Conservation (phyloP, 2,329 filamentous ascomycete genomes). For the Ceratocystis huliohia region DNA sequence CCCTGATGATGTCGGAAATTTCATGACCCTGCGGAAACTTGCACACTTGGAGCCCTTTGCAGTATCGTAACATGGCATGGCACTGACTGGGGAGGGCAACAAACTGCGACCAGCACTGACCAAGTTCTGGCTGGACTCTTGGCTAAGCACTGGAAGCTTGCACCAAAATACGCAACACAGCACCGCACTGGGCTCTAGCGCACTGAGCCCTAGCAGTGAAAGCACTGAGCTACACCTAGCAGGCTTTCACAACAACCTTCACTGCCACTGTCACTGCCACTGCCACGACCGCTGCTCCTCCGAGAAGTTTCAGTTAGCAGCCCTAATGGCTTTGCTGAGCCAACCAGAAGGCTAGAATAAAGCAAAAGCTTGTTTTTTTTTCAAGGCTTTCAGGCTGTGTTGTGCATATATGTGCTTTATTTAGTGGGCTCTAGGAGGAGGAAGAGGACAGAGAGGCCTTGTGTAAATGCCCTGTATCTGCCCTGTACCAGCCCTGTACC, state of each 20-base stretch:
- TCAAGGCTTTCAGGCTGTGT: not conserved
- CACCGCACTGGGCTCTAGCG: not conserved
- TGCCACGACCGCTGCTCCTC: not conserved
- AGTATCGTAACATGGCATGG: not conserved
- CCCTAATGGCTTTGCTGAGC: not conserved
- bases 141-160: not conserved
- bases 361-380: too few species aligned
- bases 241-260: not conserved
- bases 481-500: too few species aligned
- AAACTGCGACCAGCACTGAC: not conserved
- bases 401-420: not conserved
- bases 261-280: constrained; percentile 6
- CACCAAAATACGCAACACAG: not conserved
- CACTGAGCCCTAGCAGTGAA: not conserved
- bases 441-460: not conserved
- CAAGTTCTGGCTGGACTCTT: not conserved
- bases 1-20: not conserved
- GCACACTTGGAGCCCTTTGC: not conserved
- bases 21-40: not conserved
- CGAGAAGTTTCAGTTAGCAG: not conserved
- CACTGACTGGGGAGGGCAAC: not conserved
- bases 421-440: not conserved
- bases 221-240: not conserved
- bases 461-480: too few species aligned
- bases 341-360: not conserved